These are phyloP conservation scores for Pichia paraexigua DNA, from an alignment of 805 yeast species.

Conservation along the genomic window DNA sequence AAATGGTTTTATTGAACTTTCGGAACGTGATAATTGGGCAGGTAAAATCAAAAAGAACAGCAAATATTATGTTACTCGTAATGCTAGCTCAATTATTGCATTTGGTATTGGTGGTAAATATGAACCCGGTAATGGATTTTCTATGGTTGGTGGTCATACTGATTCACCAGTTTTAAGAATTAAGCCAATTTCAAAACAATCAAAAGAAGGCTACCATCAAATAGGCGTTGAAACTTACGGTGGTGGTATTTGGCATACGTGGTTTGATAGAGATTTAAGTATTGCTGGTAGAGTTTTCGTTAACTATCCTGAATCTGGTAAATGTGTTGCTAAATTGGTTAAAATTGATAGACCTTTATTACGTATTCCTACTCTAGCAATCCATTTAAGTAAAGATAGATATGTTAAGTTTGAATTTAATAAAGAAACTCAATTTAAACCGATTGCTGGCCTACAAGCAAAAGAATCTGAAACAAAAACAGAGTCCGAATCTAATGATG, in stretches of 20 bases:
- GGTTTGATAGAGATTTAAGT: conserved; percentile 93
- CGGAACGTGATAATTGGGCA: conserved; percentile 68
- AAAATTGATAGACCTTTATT: conserved; percentile 77
- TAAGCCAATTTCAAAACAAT: conserved; percentile 74
- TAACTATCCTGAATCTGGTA: conserved; percentile 36
- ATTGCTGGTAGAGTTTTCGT: conserved; percentile 89
- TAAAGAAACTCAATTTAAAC: conserved; percentile 77
- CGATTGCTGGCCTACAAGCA: conserved; percentile 61
- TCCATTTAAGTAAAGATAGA: conserved; percentile 76
- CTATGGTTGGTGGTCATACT: conserved; percentile 93
- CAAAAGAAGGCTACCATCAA: conserved; percentile 70
- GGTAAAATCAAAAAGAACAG: conserved; percentile 44
- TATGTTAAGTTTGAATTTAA: conserved; percentile 79
- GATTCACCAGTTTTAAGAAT: conserved; percentile 87
- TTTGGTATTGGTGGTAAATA: conserved; percentile 72
- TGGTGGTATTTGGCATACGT: conserved; percentile 92
- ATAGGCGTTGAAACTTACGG: conserved; percentile 94
- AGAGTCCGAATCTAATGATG: conserved; percentile 9
- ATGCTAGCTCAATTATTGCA: conserved; percentile 82
- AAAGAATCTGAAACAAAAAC: conserved; percentile 2
- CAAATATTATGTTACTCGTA: conserved; percentile 82
- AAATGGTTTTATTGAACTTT: conserved; percentile 67
- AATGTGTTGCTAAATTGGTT: conserved; percentile 56
- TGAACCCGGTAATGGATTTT: conserved; percentile 70
- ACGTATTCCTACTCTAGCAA: conserved; percentile 91